These are phyloP conservation scores for Boletellus emodensis DNA, from an alignment of 768 basidiomycete genomes.

Conservation along the genomic window DNA sequence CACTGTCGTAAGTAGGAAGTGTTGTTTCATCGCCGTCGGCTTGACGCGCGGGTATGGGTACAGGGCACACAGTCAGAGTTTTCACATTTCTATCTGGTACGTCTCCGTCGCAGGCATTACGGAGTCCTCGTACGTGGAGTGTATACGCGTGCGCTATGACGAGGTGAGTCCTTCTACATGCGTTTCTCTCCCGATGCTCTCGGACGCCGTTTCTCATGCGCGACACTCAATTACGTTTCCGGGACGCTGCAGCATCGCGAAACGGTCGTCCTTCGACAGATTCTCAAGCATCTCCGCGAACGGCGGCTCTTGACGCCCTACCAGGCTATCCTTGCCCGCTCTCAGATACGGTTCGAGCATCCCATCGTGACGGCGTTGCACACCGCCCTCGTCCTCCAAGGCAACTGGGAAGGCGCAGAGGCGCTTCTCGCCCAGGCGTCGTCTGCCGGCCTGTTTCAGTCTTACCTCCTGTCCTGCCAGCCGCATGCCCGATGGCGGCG, in stretches of 20 bases:
- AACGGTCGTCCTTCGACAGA: conserved; percentile 56
- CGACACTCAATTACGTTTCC: not conserved
- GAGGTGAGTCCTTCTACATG: conserved; percentile 43
- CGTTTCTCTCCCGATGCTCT: not conserved
- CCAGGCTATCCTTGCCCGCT: conserved; percentile 20
- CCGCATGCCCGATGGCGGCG: conserved; percentile 61
- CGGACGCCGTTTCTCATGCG: not conserved
- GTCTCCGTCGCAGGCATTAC: conserved; percentile 58
- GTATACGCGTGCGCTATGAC: conserved; percentile 50
- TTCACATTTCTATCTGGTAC: conserved; percentile 79
- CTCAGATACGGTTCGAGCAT: conserved; percentile 47
- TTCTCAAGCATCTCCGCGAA: conserved; percentile 59
- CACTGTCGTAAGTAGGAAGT: conserved; percentile 56
- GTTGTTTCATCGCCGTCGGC: not conserved
- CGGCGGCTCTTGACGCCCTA: conserved; percentile 67
- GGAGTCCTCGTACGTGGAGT: conserved; percentile 54
- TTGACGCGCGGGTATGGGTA: not conserved
- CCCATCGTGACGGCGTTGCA: conserved; percentile 66
- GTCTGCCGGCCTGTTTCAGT: conserved; percentile 55
- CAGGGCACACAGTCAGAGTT: conserved; percentile 69
- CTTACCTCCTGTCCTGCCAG: conserved; percentile 50
- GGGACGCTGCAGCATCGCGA: conserved; percentile 54
- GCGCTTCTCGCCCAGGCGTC: conserved; percentile 47
- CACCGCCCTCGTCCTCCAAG: conserved; percentile 59
- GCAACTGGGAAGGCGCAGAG: conserved; percentile 60